Percentiles rank a stretch among this genome's conserved stretches.
Evolutionary conservation across 371 early-diverging fungal species (phyloP).

Genomic region (Conidiobolus coronatus): DNA sequence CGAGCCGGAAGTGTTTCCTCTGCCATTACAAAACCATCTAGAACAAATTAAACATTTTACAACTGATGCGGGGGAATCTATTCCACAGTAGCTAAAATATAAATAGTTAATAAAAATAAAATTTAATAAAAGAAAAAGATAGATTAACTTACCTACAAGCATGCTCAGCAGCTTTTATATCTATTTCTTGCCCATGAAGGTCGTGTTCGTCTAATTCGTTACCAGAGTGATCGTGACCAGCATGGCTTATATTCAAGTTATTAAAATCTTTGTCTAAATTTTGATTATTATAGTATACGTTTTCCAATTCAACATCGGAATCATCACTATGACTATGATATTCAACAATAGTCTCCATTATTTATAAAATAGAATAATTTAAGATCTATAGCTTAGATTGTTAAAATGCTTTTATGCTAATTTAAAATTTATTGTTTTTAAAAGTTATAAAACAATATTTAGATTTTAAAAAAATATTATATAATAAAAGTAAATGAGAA

Average conservation of each 20-base stretch:
- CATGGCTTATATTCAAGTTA: background rate
- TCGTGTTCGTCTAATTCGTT: conserved; percentile 16
- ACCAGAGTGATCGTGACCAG: conserved; percentile 5
- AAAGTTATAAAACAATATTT: too few relatives aligned
- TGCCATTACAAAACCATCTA: conserved; percentile 93
- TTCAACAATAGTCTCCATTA: too few relatives aligned
- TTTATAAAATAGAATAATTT: too few relatives aligned
- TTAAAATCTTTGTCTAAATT: conserved; percentile 20
- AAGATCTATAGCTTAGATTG: too few relatives aligned
- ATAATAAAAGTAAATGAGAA: too few relatives aligned
- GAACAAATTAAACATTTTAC: conserved; percentile 85
- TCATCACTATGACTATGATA: conserved; percentile 10
- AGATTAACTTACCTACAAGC: conserved; percentile 46
- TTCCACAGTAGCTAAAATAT: conserved; percentile 67
- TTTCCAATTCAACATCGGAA: background rate
- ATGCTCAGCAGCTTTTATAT: conserved; percentile 51
- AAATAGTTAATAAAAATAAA: background rate
- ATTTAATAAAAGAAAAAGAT: background rate
- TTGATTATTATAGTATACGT: conserved; percentile 9
- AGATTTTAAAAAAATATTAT: too few relatives aligned
- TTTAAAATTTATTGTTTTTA: background rate
- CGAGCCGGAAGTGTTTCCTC: conserved; percentile 77
- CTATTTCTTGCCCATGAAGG: background rate
- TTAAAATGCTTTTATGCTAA: conserved; percentile 8
- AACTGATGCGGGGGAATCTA: conserved; percentile 70